phyloP scores from a whole-genome alignment of 1,284 basidiomycete genomes.

The Albatrellus sp. region DNA sequence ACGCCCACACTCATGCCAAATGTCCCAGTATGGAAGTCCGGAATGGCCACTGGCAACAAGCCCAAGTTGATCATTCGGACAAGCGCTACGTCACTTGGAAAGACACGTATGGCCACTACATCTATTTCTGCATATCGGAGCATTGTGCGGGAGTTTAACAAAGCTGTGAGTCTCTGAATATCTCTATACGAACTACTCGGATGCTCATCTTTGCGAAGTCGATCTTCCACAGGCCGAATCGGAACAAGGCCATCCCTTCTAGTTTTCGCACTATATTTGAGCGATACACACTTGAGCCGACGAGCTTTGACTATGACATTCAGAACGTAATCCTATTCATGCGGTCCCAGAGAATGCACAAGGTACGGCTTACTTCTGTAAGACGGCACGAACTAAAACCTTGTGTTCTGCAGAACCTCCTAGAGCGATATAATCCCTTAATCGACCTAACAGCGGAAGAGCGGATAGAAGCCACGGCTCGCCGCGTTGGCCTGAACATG shows the following conservation, averaged over 20 bases:
- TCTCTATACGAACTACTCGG: slow-evolving; percentile 2
- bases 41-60: too few species aligned
- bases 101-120: too few species aligned
- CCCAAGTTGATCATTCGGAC: neutral
- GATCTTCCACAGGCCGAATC: slow-evolving; percentile 26
- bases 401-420: slow-evolving; percentile 35
- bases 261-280: slow-evolving; percentile 53
- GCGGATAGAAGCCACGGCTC: slow-evolving; percentile 71
- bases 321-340: slow-evolving; percentile 64
- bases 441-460: slow-evolving; percentile 71
- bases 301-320: slow-evolving; percentile 33
- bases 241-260: slow-evolving; percentile 31
- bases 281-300: slow-evolving; percentile 19
- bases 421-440: slow-evolving; percentile 81
- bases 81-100: neutral
- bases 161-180: slow-evolving; percentile 20
- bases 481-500: slow-evolving; percentile 76
- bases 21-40: too few species aligned
- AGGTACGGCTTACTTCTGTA: slow-evolving; percentile 23
- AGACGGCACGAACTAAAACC: slow-evolving; percentile 2
- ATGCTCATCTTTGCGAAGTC: slow-evolving; percentile 22
- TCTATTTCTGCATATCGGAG: slow-evolving; percentile 23
- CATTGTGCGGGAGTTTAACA: slow-evolving; percentile 31
- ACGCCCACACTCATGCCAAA: too few species aligned
- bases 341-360: slow-evolving; percentile 49